Evolutionary conservation across 495 filamentous ascomycete genomes (phyloP).

Genomic region (Hypomontagnella monticulosa): DNA sequence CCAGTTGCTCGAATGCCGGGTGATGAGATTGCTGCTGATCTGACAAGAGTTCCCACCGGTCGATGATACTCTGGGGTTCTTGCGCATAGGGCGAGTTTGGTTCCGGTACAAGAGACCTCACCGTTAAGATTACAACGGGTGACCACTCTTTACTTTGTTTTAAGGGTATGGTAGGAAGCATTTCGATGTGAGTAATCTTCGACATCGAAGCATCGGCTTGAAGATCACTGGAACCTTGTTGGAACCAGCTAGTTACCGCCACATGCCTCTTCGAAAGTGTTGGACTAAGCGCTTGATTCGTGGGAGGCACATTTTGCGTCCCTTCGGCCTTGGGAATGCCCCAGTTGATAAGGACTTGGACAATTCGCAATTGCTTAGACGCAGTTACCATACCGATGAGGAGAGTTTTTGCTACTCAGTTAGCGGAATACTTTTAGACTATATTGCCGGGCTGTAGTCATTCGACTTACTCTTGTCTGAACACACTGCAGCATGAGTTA

Average conservation of each 20-base stretch:
- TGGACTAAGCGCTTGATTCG: constrained; percentile 49
- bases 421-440: constrained; percentile 1
- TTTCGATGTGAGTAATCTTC: constrained; percentile 71
- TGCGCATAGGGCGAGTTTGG: constrained; percentile 64
- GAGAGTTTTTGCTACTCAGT: constrained; percentile 59
- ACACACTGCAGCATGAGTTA: constrained; percentile 84
- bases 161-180: constrained; percentile 69
- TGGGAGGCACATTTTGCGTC: constrained; percentile 48
- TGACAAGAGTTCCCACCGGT: constrained; percentile 78
- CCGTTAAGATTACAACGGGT: constrained; percentile 72
- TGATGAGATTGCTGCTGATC: constrained; percentile 69
- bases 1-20: constrained; percentile 77
- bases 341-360: constrained; percentile 69
- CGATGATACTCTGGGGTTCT: constrained; percentile 72
- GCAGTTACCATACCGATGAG: constrained; percentile 72
- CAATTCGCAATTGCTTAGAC: constrained; percentile 71
- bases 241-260: constrained; percentile 60
- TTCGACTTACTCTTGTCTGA: constrained; percentile 69
- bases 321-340: constrained; percentile 51
- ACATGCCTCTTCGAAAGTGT: constrained; percentile 60
- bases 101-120: constrained; percentile 71
- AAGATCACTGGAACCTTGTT: constrained; percentile 53
- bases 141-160: constrained; percentile 57
- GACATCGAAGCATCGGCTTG: constrained; percentile 63
- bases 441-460: neutral